Evolutionary conservation across 2,329 filamentous ascomycete species (phyloP).

Genomic region (Salinomyces thailandicus): DNA sequence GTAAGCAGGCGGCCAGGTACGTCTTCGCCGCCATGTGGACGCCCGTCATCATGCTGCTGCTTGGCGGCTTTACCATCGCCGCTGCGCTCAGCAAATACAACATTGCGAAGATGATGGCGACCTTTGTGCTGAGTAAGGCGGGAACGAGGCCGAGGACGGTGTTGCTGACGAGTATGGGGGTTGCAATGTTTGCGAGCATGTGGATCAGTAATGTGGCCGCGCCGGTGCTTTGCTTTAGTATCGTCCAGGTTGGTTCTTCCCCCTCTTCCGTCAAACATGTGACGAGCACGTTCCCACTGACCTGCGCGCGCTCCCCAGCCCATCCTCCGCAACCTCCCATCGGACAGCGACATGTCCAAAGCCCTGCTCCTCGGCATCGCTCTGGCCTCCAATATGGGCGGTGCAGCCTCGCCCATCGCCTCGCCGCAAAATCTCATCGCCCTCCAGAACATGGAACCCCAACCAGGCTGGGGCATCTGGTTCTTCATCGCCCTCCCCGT

Average conservation of each 20-base stretch:
- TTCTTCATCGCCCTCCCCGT: slow-evolving; percentile 94
- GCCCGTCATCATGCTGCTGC: slow-evolving; percentile 92
- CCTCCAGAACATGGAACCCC: slow-evolving; percentile 85
- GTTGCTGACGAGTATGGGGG: slow-evolving; percentile 95
- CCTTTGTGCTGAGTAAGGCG: slow-evolving; percentile 90
- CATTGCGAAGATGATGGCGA: slow-evolving; percentile 94
- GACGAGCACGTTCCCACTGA: no score
- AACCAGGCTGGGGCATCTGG: slow-evolving; percentile 89
- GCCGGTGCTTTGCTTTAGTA: slow-evolving; percentile 92
- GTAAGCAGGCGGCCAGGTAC: slow-evolving; percentile 69
- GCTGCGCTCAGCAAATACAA: slow-evolving; percentile 94
- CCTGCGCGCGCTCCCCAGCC: no score
- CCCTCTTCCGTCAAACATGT: no score
- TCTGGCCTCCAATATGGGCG: slow-evolving; percentile 87
- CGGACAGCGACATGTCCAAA: slow-evolving; percentile 87
- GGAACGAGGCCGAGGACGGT: slow-evolving; percentile 84
- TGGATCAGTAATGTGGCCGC: slow-evolving; percentile 98
- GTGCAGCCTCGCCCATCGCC: slow-evolving; percentile 91
- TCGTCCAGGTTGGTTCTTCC: slow-evolving; percentile 62
- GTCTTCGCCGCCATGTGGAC: slow-evolving; percentile 98
- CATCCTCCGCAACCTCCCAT: slow-evolving; percentile 82
- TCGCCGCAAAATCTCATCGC: slow-evolving; percentile 97
- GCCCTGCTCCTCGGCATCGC: slow-evolving; percentile 92
- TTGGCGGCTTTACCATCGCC: slow-evolving; percentile 92
- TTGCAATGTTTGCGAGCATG: slow-evolving; percentile 96